Percentiles rank a stretch among this genome's conserved stretches.
phyloP scores from a whole-genome alignment of 805 yeast genomes.

The Starmerella khaoyaiensis region DNA sequence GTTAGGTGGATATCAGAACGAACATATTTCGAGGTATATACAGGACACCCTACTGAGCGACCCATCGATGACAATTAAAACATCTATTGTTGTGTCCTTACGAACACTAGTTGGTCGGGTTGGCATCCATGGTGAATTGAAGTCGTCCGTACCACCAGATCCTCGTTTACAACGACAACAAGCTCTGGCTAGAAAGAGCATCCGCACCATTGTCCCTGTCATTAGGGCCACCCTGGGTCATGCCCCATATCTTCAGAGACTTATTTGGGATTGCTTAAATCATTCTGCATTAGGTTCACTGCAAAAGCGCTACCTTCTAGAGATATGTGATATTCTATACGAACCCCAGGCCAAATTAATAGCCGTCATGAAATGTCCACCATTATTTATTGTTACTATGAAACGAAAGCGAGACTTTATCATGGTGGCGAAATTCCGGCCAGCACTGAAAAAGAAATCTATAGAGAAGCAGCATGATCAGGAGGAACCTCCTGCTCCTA shows the following conservation, averaged over 20 bases:
- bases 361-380: conserved; percentile 56
- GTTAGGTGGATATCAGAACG: conserved; percentile 66
- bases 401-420: conserved; percentile 32
- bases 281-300: conserved; percentile 49
- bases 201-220: conserved; percentile 53
- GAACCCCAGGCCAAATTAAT: conserved; percentile 45
- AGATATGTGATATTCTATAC: conserved; percentile 51
- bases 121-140: conserved; percentile 44
- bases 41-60: conserved; percentile 47
- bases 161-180: conserved; percentile 41
- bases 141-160: neutral
- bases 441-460: conserved; percentile 4
- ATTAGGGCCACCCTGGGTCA: conserved; percentile 45
- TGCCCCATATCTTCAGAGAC: conserved; percentile 40
- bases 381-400: conserved; percentile 53
- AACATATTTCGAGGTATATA: conserved; percentile 45
- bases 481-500: neutral
- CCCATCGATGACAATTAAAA: conserved; percentile 39
- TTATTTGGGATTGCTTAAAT: conserved; percentile 52
- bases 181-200: conserved; percentile 47
- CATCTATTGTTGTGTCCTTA: conserved; percentile 38
- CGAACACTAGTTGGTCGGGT: conserved; percentile 46
- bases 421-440: conserved; percentile 40
- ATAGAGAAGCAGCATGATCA: neutral
- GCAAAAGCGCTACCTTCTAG: conserved; percentile 51